Evolutionary conservation across 108 stramenopile genomes (phyloP).

Genomic region (Fistulifera pelliculosa): DNA sequence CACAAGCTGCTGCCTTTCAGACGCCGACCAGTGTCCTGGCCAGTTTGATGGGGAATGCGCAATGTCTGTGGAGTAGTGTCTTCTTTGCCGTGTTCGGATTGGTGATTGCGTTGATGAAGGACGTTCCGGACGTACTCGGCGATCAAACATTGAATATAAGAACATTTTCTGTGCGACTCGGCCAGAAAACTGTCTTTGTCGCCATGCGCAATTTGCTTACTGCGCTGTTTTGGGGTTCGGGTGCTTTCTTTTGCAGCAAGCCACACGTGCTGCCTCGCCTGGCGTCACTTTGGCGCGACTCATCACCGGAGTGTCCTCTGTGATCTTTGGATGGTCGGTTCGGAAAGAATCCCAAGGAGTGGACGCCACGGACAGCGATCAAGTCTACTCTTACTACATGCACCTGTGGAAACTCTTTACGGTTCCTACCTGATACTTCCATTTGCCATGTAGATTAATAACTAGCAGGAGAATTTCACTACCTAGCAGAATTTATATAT

Average conservation of each 20-base stretch:
- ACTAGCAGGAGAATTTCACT: no score
- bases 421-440: conserved; percentile 69
- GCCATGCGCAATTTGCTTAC: conserved; percentile 41
- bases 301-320: conserved; percentile 47
- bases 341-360: conserved; percentile 47
- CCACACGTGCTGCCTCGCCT: conserved; percentile 20
- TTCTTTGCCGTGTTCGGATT: conserved; percentile 82
- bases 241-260: conserved; percentile 24
- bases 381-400: conserved; percentile 84
- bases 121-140: conserved; percentile 79
- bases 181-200: conserved; percentile 48
- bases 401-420: conserved; percentile 88
- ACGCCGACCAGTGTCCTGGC: conserved; percentile 27
- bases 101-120: conserved; percentile 87
- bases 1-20: conserved; percentile 41
- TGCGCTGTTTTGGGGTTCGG: conserved; percentile 25
- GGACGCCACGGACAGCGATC: conserved; percentile 53
- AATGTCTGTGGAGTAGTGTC: conserved; percentile 55
- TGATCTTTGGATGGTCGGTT: conserved; percentile 52
- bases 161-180: conserved; percentile 72
- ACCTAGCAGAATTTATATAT: no score
- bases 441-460: conserved; percentile 31
- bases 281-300: conserved; percentile 30
- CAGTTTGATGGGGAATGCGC: conserved; percentile 40
- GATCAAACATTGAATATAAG: conserved; percentile 65